Base-by-base conservation (phyloP, 2,329 filamentous ascomycete genomes). In the Colletotrichum sidae region DNA sequence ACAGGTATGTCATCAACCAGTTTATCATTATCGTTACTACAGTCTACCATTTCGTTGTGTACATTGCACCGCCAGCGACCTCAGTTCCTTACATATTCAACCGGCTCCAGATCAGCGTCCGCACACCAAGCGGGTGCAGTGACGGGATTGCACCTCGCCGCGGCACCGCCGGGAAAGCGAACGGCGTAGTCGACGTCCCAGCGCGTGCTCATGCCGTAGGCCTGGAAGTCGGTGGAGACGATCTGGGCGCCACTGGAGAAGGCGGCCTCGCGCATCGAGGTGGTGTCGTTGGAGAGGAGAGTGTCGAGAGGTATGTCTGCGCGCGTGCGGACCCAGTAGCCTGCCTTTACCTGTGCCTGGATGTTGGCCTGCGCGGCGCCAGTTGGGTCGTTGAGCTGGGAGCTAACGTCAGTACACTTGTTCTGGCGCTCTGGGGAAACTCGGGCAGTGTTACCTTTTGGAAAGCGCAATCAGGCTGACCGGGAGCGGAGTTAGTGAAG, bases 251-350 rank as follows among this genome's bases (percentile, higher is more conserved):
- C 83, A 50, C 81, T 83, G 50, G 73, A 64, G 45, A 83, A 78
- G 2, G 82, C 82, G 10, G 68, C 67, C 2, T 81, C 79, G 15
- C 80, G 73, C 77, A 77, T 80, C 6, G 39, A 58, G 33, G 79
- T 80, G 2, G 74, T 76, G 59, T 81, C 79, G 57, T 74, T 74
- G 12, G 71, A 70, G 15, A 82, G 65, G 6, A 85, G 72, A 0
- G 82, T 84, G 2, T 72, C 73, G 34, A 84, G 73, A 0, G 82
- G 81, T 34, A 78, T 75, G 71, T 85, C 83, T 4, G 81, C 75
- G 45, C 82, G 73, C 2, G 82, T 84, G 50, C 82, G 77, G n/a
- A 85, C 78, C 70, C 82, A 80, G 72, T 84, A 84, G 7, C 79
- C 79, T 9, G 79, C 81, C 54, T 73, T 72, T 25, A 84, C 81